Percentiles rank a stretch among this genome's conserved stretches.
Evolutionary conservation across 2,329 filamentous ascomycete genomes (phyloP).

Genomic region (Hymenoscyphus fraxineus): DNA sequence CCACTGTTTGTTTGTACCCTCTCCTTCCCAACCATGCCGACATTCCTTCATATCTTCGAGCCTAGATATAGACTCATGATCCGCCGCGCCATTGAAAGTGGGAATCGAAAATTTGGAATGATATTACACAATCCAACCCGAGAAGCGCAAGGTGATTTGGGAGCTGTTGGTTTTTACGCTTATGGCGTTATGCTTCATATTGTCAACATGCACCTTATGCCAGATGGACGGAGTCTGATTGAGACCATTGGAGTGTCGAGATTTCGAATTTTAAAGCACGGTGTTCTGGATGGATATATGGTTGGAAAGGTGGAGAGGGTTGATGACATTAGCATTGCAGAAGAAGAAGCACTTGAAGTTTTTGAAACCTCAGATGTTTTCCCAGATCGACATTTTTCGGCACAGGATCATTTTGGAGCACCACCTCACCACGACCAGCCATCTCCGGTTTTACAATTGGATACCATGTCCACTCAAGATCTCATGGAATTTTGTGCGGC

Average conservation of each 20-base stretch:
- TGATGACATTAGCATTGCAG: slow-evolving; percentile 75
- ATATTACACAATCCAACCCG: slow-evolving; percentile 62
- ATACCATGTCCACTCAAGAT: slow-evolving; percentile 58
- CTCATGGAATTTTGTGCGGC: slow-evolving; percentile 62
- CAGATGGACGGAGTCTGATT: slow-evolving; percentile 77
- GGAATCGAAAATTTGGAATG: slow-evolving; percentile 75
- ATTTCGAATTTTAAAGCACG: slow-evolving; percentile 66
- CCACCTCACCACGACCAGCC: slow-evolving; percentile 16
- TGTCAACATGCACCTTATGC: slow-evolving; percentile 66
- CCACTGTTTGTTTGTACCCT: slow-evolving; percentile 80
- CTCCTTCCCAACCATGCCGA: slow-evolving; percentile 77
- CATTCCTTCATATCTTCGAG: slow-evolving; percentile 88
- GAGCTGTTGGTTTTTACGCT: slow-evolving; percentile 57
- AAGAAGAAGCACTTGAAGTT: slow-evolving; percentile 75
- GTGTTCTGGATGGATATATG: slow-evolving; percentile 69
- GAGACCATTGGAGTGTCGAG: slow-evolving; percentile 73
- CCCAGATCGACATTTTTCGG: slow-evolving; percentile 15
- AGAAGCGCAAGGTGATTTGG: slow-evolving; percentile 50
- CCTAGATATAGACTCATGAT: slow-evolving; percentile 92
- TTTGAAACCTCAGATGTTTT: slow-evolving; percentile 48
- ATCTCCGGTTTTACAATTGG: slow-evolving; percentile 17
- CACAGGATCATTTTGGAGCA: slow-evolving; percentile 21
- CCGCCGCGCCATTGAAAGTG: slow-evolving; percentile 64
- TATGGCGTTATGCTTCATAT: slow-evolving; percentile 79
- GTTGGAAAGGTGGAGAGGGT: slow-evolving; percentile 73